Evolutionary conservation across 495 filamentous ascomycete genomes (phyloP).

Genomic region (Stereocaulon alpinum): DNA sequence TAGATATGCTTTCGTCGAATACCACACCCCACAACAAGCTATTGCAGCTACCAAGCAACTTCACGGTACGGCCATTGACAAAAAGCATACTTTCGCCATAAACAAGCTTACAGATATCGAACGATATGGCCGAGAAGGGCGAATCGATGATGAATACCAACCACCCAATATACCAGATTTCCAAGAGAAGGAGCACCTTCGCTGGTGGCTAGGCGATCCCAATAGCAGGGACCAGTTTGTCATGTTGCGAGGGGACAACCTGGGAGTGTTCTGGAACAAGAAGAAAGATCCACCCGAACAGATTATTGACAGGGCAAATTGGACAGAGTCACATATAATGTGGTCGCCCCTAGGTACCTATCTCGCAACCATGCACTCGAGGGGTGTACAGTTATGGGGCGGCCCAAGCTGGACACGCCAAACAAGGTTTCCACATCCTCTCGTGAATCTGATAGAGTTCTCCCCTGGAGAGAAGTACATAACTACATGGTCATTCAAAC

Average conservation of each 20-base stretch:
- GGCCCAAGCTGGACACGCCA: constrained; percentile 80
- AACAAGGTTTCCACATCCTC: constrained; percentile 87
- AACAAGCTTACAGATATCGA: constrained; percentile 99
- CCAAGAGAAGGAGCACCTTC: constrained; percentile 83
- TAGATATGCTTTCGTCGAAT: constrained; percentile 93
- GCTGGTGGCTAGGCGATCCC: constrained; percentile 81
- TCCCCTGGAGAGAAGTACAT: constrained; percentile 88
- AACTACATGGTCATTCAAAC: constrained; percentile 89
- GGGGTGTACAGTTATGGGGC: constrained; percentile 96
- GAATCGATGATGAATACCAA: constrained; percentile 80
- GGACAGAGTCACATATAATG: constrained; percentile 95
- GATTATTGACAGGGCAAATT: constrained; percentile 80
- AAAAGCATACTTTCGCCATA: constrained; percentile 84
- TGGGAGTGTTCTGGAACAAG: constrained; percentile 96
- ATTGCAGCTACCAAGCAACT: constrained; percentile 77
- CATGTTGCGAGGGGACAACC: constrained; percentile 79
- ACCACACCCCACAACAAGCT: constrained; percentile 83
- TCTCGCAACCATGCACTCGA: constrained; percentile 85
- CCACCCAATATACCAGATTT: constrained; percentile 70
- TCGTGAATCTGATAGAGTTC: constrained; percentile 91
- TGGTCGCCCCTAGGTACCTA: constrained; percentile 95
- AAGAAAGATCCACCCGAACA: constrained; percentile 82
- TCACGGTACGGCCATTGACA: constrained; percentile 76
- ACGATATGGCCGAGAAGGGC: constrained; percentile 86
- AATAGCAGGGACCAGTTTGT: constrained; percentile 87